Percentiles rank a stretch among this genome's conserved stretches.
Evolutionary conservation across 2,329 filamentous ascomycete species (phyloP).

Genomic region (Aspergillus felis): DNA sequence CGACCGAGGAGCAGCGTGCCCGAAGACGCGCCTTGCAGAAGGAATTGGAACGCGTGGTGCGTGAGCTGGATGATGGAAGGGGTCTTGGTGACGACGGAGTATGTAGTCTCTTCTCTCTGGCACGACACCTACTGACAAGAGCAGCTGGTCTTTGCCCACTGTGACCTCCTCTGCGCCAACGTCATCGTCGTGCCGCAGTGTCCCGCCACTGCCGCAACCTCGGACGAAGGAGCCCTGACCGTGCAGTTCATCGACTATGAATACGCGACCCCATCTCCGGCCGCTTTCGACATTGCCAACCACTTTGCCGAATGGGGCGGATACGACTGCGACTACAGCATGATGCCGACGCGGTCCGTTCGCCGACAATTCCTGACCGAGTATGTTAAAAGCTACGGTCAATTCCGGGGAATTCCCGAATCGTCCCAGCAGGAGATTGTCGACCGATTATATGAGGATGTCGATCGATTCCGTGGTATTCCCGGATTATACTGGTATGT

Average conservation of each 20-base stretch:
- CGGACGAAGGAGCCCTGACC: conserved; percentile 42
- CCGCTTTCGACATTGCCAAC: conserved; percentile 94
- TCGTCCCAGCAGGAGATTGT: conserved; percentile 58
- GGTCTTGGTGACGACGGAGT: conserved; percentile 74
- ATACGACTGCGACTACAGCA: conserved; percentile 87
- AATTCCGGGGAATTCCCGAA: conserved; percentile 38
- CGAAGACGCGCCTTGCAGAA: conserved; percentile 66
- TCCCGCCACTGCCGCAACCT: conserved; percentile 15
- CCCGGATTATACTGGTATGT: conserved; percentile 72
- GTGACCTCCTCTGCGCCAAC: conserved; percentile 93
- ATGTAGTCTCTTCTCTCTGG: conserved; percentile 22
- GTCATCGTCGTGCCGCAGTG: conserved; percentile 70
- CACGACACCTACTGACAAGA: not conserved
- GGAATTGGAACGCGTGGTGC: conserved; percentile 68
- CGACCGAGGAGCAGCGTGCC: conserved; percentile 64
- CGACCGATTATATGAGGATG: conserved; percentile 68
- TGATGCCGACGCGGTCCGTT: conserved; percentile 72
- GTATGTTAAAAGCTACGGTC: conserved; percentile 74
- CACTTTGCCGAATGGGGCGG: conserved; percentile 98
- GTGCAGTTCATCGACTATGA: conserved; percentile 97
- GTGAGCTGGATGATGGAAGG: conserved; percentile 68
- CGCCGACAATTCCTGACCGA: conserved; percentile 77
- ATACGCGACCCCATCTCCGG: conserved; percentile 89
- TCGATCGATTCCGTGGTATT: conserved; percentile 82
- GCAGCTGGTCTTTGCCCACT: conserved; percentile 87